Evolutionary conservation across 306 rosid species (phyloP).

Genomic region (Argentina anserina): DNA sequence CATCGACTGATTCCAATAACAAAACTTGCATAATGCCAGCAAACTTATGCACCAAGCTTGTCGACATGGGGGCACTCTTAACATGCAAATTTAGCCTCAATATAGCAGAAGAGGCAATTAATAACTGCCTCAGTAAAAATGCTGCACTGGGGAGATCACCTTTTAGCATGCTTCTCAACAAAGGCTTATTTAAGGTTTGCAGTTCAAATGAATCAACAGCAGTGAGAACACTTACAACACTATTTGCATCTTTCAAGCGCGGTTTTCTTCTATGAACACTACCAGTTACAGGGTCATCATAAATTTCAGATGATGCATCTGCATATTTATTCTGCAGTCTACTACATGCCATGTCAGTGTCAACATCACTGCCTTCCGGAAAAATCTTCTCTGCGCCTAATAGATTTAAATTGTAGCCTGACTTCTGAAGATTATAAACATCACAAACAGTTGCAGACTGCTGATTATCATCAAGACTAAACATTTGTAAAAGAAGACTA

Average conservation of each 20-base stretch:
- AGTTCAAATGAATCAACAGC: constrained; percentile 42
- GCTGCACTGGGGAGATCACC: constrained; percentile 59
- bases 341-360: constrained; percentile 31
- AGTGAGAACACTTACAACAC: constrained; percentile 39
- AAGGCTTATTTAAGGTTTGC: constrained; percentile 44
- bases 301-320: constrained; percentile 33
- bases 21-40: constrained; percentile 55
- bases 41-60: constrained; percentile 43
- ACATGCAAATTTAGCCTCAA: constrained; percentile 56
- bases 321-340: constrained; percentile 22
- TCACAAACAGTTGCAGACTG: constrained; percentile 34
- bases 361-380: constrained; percentile 14
- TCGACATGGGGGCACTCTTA: constrained; percentile 36
- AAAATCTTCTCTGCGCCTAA: constrained; percentile 22
- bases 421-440: constrained; percentile 30
- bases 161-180: constrained; percentile 59
- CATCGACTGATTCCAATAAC: constrained; percentile 56
- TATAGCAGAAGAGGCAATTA: constrained; percentile 63
- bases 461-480: constrained; percentile 39
- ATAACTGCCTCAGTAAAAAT: constrained; percentile 65
- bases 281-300: constrained; percentile 25
- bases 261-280: constrained; percentile 26
- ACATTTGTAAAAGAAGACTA: constrained; percentile 38
- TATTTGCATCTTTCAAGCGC: constrained; percentile 31
- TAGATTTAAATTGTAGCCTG: constrained; percentile 10